Base-by-base conservation (phyloP, 257 asterid genomes). In the Avicennia marina region DNA sequence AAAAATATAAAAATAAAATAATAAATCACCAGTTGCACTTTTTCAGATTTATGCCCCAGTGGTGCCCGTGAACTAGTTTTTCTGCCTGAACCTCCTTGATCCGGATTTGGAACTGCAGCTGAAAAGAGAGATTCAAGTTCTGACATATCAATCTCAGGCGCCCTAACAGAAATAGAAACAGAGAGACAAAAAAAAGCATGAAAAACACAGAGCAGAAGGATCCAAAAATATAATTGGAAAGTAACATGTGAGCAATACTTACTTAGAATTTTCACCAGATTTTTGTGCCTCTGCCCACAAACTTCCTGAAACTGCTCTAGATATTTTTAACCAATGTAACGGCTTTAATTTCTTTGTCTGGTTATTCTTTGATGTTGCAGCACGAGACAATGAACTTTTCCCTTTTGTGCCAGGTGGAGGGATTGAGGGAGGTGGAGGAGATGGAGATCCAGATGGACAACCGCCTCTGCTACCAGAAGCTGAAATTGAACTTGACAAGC, bases 251-350 rank as follows among this genome's bases (percentile, higher is more conserved):
- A 42, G 47, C 58, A 71, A 51, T 66, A 72, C 73, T 65, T 78
- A 90, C 98, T 72, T 87, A 67, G 90, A 62, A 76, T 89, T 76
- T 71, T 90, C 98, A 36, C 85, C 80, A 47, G 85, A 73, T 72
- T 90, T 90, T 41, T 90, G 97, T 56, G 96, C 55, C 69, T 90
- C 98, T 0, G 96, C 98, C 98, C 98, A 90, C 81, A 90, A 78
- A 83, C 98, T 90, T 72, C 98, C 98, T 58, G 84, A 81, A 72
- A 84, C 98, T 58, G 95, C 98, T 78, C 96, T 86, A 18, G 93
- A 80, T 69, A 90, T 46, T 70, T 90, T 90, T 65, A 87, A 67
- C 98, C 98, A 90, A 65, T 86, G 98, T 63, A 90, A 70, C 5
- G 96, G 98, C n/a, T 79, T 90, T 76, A 90, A 67, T 72, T 87